These are phyloP conservation scores for Solanum ossicruentum DNA, from an alignment of 257 asterid genomes.

Conservation along the genomic window DNA sequence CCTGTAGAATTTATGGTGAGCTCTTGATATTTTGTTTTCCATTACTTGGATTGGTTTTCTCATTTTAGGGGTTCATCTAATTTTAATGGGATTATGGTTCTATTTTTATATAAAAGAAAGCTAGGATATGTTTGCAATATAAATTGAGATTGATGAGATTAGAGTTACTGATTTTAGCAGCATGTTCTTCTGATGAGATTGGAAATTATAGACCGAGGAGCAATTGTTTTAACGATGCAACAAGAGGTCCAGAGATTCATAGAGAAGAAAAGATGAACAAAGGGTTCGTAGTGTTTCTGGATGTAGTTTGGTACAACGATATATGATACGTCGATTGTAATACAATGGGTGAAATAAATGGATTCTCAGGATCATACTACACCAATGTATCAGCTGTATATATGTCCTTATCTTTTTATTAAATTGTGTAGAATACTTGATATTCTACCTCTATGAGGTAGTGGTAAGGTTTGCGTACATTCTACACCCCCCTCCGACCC, in stretches of 20 bases:
- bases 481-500: no score
- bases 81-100: neutral
- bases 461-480: no score
- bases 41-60: neutral
- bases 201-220: neutral
- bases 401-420: neutral
- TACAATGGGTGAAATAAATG: neutral
- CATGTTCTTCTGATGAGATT: neutral
- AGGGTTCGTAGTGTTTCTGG: neutral
- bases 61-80: neutral
- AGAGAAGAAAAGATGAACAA: neutral
- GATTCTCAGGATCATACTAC: neutral
- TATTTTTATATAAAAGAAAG: neutral
- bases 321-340: neutral
- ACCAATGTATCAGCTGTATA: neutral
- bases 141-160: neutral
- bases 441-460: neutral
- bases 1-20: neutral
- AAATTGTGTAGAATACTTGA: neutral
- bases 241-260: neutral
- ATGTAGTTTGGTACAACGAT: neutral
- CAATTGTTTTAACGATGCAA: neutral
- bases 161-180: neutral
- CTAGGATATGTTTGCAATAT: neutral
- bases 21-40: neutral